These are phyloP conservation scores for Aspergillus ruber DNA, from an alignment of 2,329 filamentous ascomycete genomes.

Conservation along the genomic window DNA sequence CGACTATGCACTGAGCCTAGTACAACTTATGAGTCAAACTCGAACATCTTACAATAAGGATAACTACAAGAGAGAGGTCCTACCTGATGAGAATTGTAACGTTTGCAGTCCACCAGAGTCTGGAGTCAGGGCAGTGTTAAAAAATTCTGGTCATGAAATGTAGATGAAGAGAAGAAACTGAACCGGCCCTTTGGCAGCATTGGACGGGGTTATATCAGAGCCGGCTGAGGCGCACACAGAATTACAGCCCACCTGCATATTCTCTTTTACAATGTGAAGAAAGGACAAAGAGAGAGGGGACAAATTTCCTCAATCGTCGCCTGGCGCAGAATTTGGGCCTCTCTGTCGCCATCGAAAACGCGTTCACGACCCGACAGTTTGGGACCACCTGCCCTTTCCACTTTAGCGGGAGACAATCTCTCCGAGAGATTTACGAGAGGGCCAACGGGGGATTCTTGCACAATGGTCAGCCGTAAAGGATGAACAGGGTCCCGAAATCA, in stretches of 20 bases:
- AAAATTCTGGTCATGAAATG: background rate
- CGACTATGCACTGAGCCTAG: slow-evolving; percentile 15
- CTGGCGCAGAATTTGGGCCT: background rate
- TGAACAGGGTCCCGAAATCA: too few relatives aligned
- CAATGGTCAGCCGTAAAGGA: background rate
- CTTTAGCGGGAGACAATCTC: background rate
- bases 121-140: background rate
- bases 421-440: background rate
- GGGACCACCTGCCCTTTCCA: slow-evolving; percentile 7
- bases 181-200: slow-evolving; percentile 11
- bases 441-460: background rate
- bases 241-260: background rate
- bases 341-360: slow-evolving; percentile 4
- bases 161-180: slow-evolving; percentile 3
- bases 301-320: slow-evolving; percentile 2
- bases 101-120: too few relatives aligned
- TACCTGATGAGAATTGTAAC: background rate
- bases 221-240: slow-evolving; percentile 1
- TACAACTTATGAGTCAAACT: background rate
- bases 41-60: too few relatives aligned
- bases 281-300: slow-evolving; percentile 8
- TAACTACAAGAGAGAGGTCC: background rate
- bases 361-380: slow-evolving; percentile 20
- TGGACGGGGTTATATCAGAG: slow-evolving; percentile 19
- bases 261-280: background rate